phyloP scores from a whole-genome alignment of 2,329 filamentous ascomycete species.

The Cladosporium sp. region DNA sequence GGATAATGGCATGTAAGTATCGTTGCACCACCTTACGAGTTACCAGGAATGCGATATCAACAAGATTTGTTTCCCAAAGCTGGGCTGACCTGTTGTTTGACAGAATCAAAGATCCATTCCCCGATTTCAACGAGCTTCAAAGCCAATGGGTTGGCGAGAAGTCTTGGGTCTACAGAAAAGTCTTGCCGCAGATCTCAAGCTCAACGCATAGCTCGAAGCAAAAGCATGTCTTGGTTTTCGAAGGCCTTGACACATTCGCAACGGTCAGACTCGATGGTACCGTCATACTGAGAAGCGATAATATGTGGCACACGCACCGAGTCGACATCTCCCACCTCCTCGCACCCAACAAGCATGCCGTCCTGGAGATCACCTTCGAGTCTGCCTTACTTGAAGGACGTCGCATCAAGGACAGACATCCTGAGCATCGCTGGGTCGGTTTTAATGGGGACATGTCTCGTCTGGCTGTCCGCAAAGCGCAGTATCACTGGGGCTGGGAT shows the following conservation, averaged over 20 bases:
- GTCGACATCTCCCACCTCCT: constrained; percentile 47
- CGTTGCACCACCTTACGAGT: no score
- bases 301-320: constrained; percentile 61
- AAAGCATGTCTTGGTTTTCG: constrained; percentile 53
- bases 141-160: constrained; percentile 48
- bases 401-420: constrained; percentile 50
- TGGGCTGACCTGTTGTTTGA: constrained; percentile 13
- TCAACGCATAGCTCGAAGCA: constrained; percentile 28
- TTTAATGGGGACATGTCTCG: constrained; percentile 51
- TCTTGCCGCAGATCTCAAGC: constrained; percentile 30
- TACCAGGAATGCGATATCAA: no score
- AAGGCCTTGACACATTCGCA: constrained; percentile 62
- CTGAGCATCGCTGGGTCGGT: constrained; percentile 52
- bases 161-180: constrained; percentile 43
- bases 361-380: constrained; percentile 54
- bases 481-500: constrained; percentile 50
- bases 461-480: constrained; percentile 49
- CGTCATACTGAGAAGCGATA: constrained; percentile 53
- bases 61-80: background rate
- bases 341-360: constrained; percentile 36
- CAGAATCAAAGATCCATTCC: constrained; percentile 49
- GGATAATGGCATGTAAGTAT: constrained; percentile 17
- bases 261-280: constrained; percentile 54
- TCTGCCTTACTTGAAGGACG: constrained; percentile 51
- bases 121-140: constrained; percentile 47